Evolutionary conservation across 768 basidiomycete species (phyloP).

Genomic region (Multifurca ochricompacta): DNA sequence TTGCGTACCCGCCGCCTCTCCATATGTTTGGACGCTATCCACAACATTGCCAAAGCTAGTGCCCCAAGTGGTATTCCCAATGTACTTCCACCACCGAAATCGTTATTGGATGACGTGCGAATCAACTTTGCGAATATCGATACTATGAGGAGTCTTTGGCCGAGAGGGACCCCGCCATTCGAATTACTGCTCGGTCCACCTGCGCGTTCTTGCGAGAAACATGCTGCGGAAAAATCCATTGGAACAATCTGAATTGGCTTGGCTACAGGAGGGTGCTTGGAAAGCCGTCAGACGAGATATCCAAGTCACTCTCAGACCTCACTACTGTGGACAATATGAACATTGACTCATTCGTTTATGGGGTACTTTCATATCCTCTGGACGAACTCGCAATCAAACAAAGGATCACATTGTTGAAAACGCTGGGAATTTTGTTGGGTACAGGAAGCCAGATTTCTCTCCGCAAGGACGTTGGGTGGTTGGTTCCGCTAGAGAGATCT

Average conservation of each 20-base stretch:
- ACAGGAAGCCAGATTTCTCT: not conserved
- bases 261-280: conserved; percentile 1
- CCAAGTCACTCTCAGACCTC: not conserved
- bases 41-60: not conserved
- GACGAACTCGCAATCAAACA: not conserved
- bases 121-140: not conserved
- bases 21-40: conserved; percentile 6
- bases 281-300: not conserved
- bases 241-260: not conserved
- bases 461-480: no score
- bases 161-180: not conserved
- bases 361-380: not conserved
- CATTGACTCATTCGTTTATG: conserved; percentile 1
- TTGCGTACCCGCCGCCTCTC: conserved; percentile 2
- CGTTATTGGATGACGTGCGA: conserved; percentile 3
- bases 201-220: conserved; percentile 8
- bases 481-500: not conserved
- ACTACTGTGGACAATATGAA: not conserved
- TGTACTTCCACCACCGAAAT: not conserved
- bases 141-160: conserved; percentile 1
- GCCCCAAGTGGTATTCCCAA: not conserved
- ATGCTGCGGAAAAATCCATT: not conserved
- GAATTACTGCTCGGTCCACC: conserved; percentile 1
- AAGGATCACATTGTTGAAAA: not conserved
- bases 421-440: not conserved